Evolutionary conservation across 768 basidiomycete genomes (phyloP), one percentile per base, ranked within the genome.

Genomic region (Suillus discolor): DNA sequence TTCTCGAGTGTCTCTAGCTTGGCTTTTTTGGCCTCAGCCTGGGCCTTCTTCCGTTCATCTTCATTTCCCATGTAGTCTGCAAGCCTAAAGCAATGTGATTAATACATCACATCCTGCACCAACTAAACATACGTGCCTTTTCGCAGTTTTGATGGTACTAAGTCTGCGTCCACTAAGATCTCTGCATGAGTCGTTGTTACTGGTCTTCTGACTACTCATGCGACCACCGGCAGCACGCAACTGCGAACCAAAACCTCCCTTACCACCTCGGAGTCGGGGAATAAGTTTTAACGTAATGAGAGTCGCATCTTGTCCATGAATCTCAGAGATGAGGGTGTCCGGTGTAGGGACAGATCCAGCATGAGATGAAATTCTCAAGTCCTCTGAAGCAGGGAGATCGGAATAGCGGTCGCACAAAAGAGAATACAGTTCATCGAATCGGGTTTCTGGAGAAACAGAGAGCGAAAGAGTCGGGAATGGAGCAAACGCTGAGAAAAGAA

Each of bases 231-330:
- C 97, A 0, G 97, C 97, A 76, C 97, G 87, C 69, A 99, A 83
- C 81, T 98, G 96, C 20, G 92, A 93, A 4, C 97, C 97, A 73
- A 99, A 99, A 41, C 97, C 97, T 75, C 97, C 97, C 79, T 99
- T 99, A 23, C 97, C 97, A 59, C 97, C 97, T 3, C 84, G 82
- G 8, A 98, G 74, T 31, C 89, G 82, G 0, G 94, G 90, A 1
- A 85, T 80, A n/a, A 97, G 82, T 0, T 93, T 85, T 1, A 98
- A 80, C 2, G 84, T 82, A n/a, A 94, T 80, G 34, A 92, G 77
- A 45, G 73, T 68, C 6, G 74, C 73, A 18, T 73, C 71, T 38
- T 73, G 71, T 23, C 64, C 71, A 70, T 76, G 70, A 9, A 80
- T 75, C 1, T 80, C 71, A 6, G 82, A 79, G 6, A 87, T 67